A percentile compares a stretch with the other conserved stretches of the same genome.
phyloP scores from a whole-genome alignment of 2,329 filamentous ascomycete species.

The Cladophialophora exuberans region DNA sequence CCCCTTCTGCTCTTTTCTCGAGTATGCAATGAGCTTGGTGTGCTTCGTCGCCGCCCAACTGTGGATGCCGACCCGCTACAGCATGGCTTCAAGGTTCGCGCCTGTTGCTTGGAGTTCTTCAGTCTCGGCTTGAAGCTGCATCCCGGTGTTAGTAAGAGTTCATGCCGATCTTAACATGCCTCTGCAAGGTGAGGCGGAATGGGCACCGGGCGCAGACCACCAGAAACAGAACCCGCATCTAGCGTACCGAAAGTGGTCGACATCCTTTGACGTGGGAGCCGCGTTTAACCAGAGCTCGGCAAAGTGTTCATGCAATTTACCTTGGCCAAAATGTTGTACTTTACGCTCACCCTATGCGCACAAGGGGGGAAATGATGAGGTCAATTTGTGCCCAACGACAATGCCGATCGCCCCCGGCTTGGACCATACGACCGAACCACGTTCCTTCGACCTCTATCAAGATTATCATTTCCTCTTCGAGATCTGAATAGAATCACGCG shows the following conservation, averaged over 20 bases:
- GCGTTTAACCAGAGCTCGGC: neutral
- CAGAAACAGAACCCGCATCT: neutral
- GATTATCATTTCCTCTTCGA: slow-evolving; percentile 9
- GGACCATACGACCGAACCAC: neutral
- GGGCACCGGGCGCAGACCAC: neutral
- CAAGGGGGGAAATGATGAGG: slow-evolving; percentile 4
- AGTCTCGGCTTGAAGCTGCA: too few relatives aligned
- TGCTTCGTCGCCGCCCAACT: slow-evolving; percentile 21
- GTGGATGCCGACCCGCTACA: slow-evolving; percentile 21
- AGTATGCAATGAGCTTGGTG: neutral
- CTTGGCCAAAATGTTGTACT: slow-evolving; percentile 4
- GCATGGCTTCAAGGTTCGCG: slow-evolving; percentile 8
- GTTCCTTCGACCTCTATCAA: neutral
- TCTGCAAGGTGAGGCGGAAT: slow-evolving; percentile 3
- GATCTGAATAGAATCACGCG: neutral
- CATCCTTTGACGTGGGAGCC: slow-evolving; percentile 1
- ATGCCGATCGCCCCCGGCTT: slow-evolving; percentile 21
- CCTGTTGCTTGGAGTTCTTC: neutral
- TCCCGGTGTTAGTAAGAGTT: too few relatives aligned
- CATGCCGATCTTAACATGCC: neutral
- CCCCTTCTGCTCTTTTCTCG: neutral
- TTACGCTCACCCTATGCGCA: slow-evolving; percentile 1
- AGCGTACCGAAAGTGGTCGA: neutral
- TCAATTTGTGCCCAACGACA: slow-evolving; percentile 28
- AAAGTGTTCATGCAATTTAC: neutral